Conservation (phyloP, 495 filamentous ascomycete genomes). For the Talaromyces adpressus region DNA sequence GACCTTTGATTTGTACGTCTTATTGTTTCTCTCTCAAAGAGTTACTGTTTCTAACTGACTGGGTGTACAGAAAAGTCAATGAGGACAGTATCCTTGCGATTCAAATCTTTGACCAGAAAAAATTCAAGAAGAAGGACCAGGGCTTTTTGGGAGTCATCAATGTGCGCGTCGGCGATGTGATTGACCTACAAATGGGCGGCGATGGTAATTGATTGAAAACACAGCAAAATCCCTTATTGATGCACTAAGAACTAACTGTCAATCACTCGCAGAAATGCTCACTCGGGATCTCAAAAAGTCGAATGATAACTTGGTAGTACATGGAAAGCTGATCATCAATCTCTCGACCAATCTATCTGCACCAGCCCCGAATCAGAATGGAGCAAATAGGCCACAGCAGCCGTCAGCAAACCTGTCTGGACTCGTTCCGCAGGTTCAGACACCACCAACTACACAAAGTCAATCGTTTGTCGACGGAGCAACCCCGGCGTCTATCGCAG, state of each 20-base stretch:
- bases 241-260: conserved; percentile 2
- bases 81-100: conserved; percentile 96
- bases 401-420: conserved; percentile 34
- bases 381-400: conserved; percentile 28
- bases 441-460: conserved; percentile 22
- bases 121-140: conserved; percentile 99
- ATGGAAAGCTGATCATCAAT: conserved; percentile 95
- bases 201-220: conserved; percentile 57
- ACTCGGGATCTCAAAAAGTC: conserved; percentile 98
- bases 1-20: conserved; percentile 85
- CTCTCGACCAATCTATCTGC: conserved; percentile 77
- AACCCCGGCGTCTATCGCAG: conserved; percentile 6
- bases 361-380: conserved; percentile 42
- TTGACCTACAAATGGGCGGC: conserved; percentile 80
- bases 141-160: conserved; percentile 98
- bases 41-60: not conserved
- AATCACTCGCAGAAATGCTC: conserved; percentile 67
- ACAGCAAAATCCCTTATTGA: not conserved
- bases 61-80: conserved; percentile 58
- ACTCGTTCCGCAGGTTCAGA: conserved; percentile 31
- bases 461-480: conserved; percentile 26
- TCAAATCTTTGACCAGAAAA: conserved; percentile 99
- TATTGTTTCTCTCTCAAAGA: not conserved
- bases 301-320: conserved; percentile 93
- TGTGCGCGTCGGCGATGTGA: conserved; percentile 84